Percentiles rank a stretch among this genome's conserved stretches.
Conservation (phyloP, 164 flowering plant species). For the Berberis vulgaris region DNA sequence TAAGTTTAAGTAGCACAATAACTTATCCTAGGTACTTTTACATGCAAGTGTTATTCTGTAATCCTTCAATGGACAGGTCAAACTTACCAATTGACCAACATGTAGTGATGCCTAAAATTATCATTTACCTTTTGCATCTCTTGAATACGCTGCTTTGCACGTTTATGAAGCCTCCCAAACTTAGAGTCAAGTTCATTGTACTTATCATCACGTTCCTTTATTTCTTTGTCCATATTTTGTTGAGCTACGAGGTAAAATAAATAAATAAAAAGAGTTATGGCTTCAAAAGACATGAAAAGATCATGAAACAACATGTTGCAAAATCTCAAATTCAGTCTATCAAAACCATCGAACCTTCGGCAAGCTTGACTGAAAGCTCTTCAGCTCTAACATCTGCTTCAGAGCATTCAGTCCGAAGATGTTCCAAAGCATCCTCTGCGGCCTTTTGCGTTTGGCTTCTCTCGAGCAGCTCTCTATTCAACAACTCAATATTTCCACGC, state of each 20-base stretch:
- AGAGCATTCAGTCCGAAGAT: constrained; percentile 45
- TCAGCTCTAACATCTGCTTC: constrained; percentile 82
- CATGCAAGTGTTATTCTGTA: too few relatives aligned
- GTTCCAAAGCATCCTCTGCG: constrained; percentile 85
- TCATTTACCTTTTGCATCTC: constrained; percentile 82
- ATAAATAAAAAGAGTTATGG: neutral
- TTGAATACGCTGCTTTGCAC: constrained; percentile 98
- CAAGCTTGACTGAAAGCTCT: constrained; percentile 62
- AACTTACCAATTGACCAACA: too few relatives aligned
- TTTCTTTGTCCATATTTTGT: constrained; percentile 79
- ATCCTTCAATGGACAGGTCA: too few relatives aligned
- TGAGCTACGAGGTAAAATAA: constrained; percentile 42
- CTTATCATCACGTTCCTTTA: constrained; percentile 91
- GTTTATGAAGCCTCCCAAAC: constrained; percentile 87
- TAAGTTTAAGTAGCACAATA: too few relatives aligned
- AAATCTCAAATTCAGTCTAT: neutral
- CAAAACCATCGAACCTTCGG: constrained; percentile 49
- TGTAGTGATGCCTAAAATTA: neutral
- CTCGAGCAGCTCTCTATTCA: constrained; percentile 56
- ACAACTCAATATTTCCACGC: constrained; percentile 44
- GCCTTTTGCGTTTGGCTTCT: constrained; percentile 73
- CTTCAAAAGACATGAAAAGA: neutral
- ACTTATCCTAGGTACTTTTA: too few relatives aligned
- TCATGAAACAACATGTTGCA: neutral
- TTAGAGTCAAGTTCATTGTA: constrained; percentile 88